These are phyloP conservation scores for Aspergillus luchuensis DNA, from an alignment of 2,329 filamentous ascomycete species.

Conservation along the genomic window DNA sequence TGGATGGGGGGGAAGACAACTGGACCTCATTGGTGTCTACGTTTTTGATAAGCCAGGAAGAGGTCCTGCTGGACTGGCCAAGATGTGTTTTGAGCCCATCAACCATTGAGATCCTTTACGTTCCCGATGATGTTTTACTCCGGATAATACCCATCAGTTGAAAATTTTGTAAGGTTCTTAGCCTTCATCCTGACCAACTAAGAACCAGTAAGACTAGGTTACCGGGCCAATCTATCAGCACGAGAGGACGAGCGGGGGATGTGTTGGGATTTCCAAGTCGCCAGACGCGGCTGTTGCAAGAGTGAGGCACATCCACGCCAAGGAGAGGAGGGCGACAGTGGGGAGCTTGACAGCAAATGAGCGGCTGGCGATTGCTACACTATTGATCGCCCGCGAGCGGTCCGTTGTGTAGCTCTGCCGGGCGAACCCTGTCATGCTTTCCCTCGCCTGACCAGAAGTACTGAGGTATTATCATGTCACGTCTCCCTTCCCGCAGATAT, in stretches of 20 bases:
- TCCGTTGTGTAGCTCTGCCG: constrained; percentile 21
- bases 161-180: background rate
- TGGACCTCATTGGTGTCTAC: background rate
- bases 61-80: background rate
- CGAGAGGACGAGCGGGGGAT: background rate
- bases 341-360: constrained; percentile 14
- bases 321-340: constrained; percentile 14
- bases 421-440: constrained; percentile 14
- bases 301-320: constrained; percentile 14
- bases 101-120: background rate
- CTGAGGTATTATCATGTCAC: background rate
- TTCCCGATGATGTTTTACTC: background rate
- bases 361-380: constrained; percentile 6
- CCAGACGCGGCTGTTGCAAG: constrained; percentile 27
- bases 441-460: background rate
- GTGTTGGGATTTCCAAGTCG: constrained; percentile 20
- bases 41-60: background rate
- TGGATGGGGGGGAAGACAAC: background rate
- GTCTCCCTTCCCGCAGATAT: background rate
- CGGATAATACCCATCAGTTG: too few species aligned
- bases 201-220: background rate
- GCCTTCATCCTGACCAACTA: background rate
- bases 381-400: constrained; percentile 24
- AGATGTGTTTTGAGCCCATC: background rate
- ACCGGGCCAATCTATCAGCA: too few species aligned